Conservation (phyloP, 2,329 filamentous ascomycete species). For the Ascochyta lentis region DNA sequence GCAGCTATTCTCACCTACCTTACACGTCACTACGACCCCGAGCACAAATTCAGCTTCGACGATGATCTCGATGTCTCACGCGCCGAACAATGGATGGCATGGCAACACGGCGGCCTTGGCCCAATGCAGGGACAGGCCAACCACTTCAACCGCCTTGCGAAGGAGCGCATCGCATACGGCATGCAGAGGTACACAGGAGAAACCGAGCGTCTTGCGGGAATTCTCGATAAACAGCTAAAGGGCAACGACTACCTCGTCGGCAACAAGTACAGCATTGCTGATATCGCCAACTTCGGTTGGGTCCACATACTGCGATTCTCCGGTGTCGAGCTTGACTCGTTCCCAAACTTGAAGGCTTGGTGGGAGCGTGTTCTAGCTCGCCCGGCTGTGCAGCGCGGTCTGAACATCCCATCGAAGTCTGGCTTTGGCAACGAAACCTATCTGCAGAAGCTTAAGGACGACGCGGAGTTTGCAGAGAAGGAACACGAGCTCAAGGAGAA, state of each 20-base stretch:
- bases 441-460: conserved; percentile 52
- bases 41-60: conserved; percentile 55
- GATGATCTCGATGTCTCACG: conserved; percentile 56
- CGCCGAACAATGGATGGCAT: conserved; percentile 69
- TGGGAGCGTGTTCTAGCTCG: conserved; percentile 52
- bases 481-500: conserved; percentile 49
- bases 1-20: conserved; percentile 54
- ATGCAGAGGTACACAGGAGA: conserved; percentile 57
- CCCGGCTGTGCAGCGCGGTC: conserved; percentile 52
- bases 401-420: conserved; percentile 47
- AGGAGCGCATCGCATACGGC: conserved; percentile 53
- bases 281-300: conserved; percentile 56
- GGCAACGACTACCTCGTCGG: conserved; percentile 54
- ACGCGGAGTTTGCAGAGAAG: conserved; percentile 57
- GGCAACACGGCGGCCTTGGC: conserved; percentile 57
- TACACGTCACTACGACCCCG: conserved; percentile 55
- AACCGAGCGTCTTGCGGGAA: conserved; percentile 55
- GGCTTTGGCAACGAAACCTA: conserved; percentile 53
- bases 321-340: conserved; percentile 51
- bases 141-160: conserved; percentile 52
- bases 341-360: conserved; percentile 55
- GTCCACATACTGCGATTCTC: conserved; percentile 51
- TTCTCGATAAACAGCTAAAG: conserved; percentile 53
- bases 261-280: conserved; percentile 55
- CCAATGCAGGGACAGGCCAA: conserved; percentile 54